Percentiles rank a stretch among this genome's conserved stretches.
Evolutionary conservation across 768 basidiomycete species (phyloP).

Genomic region (Leccinum uliginosum): DNA sequence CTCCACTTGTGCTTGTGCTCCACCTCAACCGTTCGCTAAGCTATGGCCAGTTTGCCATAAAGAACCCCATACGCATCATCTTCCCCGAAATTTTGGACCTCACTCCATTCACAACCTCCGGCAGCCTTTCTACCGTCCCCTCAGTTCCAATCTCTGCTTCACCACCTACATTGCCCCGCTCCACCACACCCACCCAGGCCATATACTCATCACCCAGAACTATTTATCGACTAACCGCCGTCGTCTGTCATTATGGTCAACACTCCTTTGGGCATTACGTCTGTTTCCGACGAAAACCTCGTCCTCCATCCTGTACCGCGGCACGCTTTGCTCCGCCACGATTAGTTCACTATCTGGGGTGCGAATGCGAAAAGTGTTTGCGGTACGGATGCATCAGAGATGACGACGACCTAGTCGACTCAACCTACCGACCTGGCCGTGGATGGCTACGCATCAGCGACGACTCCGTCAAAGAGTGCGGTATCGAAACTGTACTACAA

Average conservation of each 20-base stretch:
- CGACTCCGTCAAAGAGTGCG: slow-evolving; percentile 71
- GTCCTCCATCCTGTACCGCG: slow-evolving; percentile 35
- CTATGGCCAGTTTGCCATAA: slow-evolving; percentile 68
- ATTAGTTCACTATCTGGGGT: slow-evolving; percentile 40
- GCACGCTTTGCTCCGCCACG: slow-evolving; percentile 39
- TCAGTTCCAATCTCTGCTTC: slow-evolving; percentile 69
- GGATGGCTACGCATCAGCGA: slow-evolving; percentile 93
- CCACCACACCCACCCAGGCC: slow-evolving; percentile 54
- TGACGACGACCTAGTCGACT: slow-evolving; percentile 38
- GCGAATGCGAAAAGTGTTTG: slow-evolving; percentile 44
- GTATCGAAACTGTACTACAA: slow-evolving; percentile 66
- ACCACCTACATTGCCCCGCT: slow-evolving; percentile 42
- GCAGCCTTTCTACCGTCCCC: slow-evolving; percentile 67
- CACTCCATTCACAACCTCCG: slow-evolving; percentile 82
- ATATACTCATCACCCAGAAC: slow-evolving; percentile 51
- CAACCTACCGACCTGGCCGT: slow-evolving; percentile 39
- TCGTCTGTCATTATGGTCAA: slow-evolving; percentile 90
- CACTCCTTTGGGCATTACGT: slow-evolving; percentile 96
- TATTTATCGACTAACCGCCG: slow-evolving; percentile 81
- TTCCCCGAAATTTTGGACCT: slow-evolving; percentile 91
- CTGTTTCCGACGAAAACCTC: slow-evolving; percentile 82
- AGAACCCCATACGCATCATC: slow-evolving; percentile 75
- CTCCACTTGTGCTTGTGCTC: slow-evolving; percentile 80
- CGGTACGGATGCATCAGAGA: slow-evolving; percentile 56
- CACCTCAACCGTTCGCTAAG: slow-evolving; percentile 92